Conservation (phyloP, 2,329 filamentous ascomycete genomes). For the Emericellopsis cladophorae region DNA sequence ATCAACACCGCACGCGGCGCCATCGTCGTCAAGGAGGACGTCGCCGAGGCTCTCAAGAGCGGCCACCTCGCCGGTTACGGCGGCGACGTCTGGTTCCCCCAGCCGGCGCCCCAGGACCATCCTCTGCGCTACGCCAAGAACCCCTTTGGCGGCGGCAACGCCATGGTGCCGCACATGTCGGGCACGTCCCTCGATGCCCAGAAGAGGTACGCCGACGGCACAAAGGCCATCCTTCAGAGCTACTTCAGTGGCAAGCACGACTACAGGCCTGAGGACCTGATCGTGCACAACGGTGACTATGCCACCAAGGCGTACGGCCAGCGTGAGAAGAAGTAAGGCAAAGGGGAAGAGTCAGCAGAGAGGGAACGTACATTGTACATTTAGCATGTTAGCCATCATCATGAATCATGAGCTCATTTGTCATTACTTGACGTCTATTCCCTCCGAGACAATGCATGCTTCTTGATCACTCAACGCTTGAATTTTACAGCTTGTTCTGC, state of each 20-base stretch:
- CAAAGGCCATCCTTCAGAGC: conserved; percentile 79
- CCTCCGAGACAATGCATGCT: background rate
- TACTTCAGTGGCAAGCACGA: conserved; percentile 83
- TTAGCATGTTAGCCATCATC: background rate
- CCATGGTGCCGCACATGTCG: conserved; percentile 98
- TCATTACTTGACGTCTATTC: no score
- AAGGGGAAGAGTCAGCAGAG: background rate
- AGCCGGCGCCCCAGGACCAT: conserved; percentile 91
- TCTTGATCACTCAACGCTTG: background rate
- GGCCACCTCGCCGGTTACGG: conserved; percentile 87
- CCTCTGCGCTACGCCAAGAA: conserved; percentile 84
- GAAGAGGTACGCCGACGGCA: conserved; percentile 77
- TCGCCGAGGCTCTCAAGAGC: conserved; percentile 80
- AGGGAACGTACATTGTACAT: no score
- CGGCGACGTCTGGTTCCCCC: conserved; percentile 92
- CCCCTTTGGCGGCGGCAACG: conserved; percentile 93
- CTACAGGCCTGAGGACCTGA: conserved; percentile 83
- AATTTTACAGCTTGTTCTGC: background rate
- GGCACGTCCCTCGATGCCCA: conserved; percentile 98
- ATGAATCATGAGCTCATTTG: background rate
- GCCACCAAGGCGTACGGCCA: conserved; percentile 90
- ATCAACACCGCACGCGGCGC: conserved; percentile 97
- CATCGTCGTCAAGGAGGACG: conserved; percentile 98
- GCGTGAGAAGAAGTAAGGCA: conserved; percentile 9
- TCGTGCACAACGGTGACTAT: conserved; percentile 82